Conservation (phyloP, 2,329 filamentous ascomycete genomes). For the Lachnellula occidentalis region DNA sequence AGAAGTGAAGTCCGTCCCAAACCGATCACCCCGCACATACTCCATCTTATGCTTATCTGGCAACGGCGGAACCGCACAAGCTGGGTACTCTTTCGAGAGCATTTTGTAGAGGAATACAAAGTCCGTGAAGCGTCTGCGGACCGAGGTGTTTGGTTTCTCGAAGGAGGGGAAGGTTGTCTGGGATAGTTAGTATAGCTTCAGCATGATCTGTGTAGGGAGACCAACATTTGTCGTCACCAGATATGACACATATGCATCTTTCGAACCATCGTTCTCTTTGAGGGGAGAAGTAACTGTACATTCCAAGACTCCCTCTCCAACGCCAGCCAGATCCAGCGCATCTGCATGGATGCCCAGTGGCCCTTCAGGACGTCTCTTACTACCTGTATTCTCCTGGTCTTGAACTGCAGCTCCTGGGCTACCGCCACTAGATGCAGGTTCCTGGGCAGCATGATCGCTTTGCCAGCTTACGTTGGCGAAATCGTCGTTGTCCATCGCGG, state of each 20-base stretch:
- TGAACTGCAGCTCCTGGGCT: constrained; percentile 37
- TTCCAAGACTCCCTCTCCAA: constrained; percentile 71
- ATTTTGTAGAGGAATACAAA: constrained; percentile 96
- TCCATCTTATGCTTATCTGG: constrained; percentile 99
- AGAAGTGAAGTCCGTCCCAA: constrained; percentile 85
- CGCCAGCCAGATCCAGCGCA: constrained; percentile 50
- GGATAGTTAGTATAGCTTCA: constrained; percentile 15
- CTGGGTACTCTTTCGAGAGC: constrained; percentile 79
- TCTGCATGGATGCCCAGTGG: constrained; percentile 32
- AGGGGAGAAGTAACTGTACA: constrained; percentile 77
- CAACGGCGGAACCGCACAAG: constrained; percentile 86
- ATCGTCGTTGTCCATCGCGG: constrained; percentile 48
- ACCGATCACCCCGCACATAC: constrained; percentile 93
- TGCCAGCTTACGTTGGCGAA: constrained; percentile 81
- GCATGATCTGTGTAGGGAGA: constrained; percentile 9
- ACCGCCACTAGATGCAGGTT: constrained; percentile 35
- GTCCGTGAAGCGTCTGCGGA: constrained; percentile 92
- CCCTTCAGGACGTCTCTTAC: constrained; percentile 17
- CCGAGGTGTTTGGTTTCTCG: constrained; percentile 69
- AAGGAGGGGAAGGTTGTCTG: constrained; percentile 94
- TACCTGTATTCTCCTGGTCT: constrained; percentile 14
- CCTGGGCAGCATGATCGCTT: constrained; percentile 49
- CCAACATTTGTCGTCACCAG: constrained; percentile 82
- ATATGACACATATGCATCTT: constrained; percentile 95
- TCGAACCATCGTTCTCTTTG: constrained; percentile 95